phyloP scores from a whole-genome alignment of 2,329 filamentous ascomycete species.

The Pseudogymnoascus sp. region DNA sequence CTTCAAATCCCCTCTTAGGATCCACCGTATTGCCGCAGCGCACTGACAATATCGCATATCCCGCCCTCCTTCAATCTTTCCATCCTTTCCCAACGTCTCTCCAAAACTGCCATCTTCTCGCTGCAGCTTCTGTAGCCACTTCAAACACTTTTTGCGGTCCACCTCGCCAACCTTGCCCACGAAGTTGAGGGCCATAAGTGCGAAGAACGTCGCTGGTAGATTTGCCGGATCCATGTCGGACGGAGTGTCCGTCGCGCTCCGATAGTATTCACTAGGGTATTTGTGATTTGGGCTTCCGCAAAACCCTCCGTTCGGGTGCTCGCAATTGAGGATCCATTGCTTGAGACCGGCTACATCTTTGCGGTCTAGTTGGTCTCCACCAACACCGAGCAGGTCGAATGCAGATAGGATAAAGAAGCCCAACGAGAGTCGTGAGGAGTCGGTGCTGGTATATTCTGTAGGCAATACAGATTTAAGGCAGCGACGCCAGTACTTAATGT shows the following conservation, averaged over 20 bases:
- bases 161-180: constrained; percentile 54
- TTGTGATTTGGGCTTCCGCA: constrained; percentile 69
- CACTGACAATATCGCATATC: constrained; percentile 88
- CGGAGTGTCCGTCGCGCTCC: constrained; percentile 30
- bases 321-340: constrained; percentile 79
- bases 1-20: constrained; percentile 56
- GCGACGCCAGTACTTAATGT: constrained; percentile 87
- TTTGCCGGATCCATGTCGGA: constrained; percentile 70
- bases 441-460: constrained; percentile 73
- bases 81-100: constrained; percentile 56
- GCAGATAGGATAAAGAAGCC: constrained; percentile 84
- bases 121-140: constrained; percentile 71
- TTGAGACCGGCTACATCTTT: constrained; percentile 38
- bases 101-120: constrained; percentile 84
- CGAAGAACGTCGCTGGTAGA: constrained; percentile 82
- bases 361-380: constrained; percentile 46
- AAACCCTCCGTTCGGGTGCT: constrained; percentile 78
- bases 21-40: constrained; percentile 72
- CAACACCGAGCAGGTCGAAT: constrained; percentile 66
- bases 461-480: constrained; percentile 78
- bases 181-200: constrained; percentile 62
- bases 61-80: constrained; percentile 61
- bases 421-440: constrained; percentile 83
- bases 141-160: constrained; percentile 55
- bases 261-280: constrained; percentile 28